Conservation (phyloP, 2,329 filamentous ascomycete species). For the Sarocladium brachiariae region DNA sequence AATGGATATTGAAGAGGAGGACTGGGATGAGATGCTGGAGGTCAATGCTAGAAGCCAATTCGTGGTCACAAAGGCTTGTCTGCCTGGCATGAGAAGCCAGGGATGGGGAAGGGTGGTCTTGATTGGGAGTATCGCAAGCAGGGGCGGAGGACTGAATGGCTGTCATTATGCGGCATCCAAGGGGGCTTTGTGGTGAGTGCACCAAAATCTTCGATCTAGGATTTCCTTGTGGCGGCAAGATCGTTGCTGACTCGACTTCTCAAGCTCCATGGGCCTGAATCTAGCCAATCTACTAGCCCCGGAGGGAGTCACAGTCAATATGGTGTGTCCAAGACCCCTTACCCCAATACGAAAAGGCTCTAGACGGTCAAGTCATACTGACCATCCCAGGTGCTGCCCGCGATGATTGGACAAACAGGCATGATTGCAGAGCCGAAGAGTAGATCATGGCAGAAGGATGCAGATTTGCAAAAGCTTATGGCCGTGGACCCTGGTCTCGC, state of each 20-base stretch:
- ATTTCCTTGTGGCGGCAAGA: too few species aligned
- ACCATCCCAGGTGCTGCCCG: slow-evolving; percentile 22
- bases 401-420: slow-evolving; percentile 29
- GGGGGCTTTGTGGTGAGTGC: slow-evolving; percentile 11
- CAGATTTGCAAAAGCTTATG: slow-evolving; percentile 23
- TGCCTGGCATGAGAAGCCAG: slow-evolving; percentile 15
- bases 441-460: slow-evolving; percentile 24
- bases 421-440: slow-evolving; percentile 22
- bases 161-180: slow-evolving; percentile 17
- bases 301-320: slow-evolving; percentile 28
- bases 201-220: too few species aligned
- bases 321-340: slow-evolving; percentile 16
- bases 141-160: slow-evolving; percentile 16
- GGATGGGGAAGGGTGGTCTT: slow-evolving; percentile 16
- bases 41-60: slow-evolving; percentile 17
- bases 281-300: slow-evolving; percentile 24
- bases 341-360: background rate
- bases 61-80: slow-evolving; percentile 16
- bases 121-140: slow-evolving; percentile 16
- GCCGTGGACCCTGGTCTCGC: slow-evolving; percentile 26
- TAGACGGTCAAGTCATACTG: too few species aligned
- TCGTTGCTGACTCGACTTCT: slow-evolving; percentile 8
- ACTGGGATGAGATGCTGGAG: slow-evolving; percentile 27
- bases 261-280: slow-evolving; percentile 28
- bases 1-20: slow-evolving; percentile 25